Conservation (phyloP, 345 rosid genomes). For the Boechera retrofracta region DNA sequence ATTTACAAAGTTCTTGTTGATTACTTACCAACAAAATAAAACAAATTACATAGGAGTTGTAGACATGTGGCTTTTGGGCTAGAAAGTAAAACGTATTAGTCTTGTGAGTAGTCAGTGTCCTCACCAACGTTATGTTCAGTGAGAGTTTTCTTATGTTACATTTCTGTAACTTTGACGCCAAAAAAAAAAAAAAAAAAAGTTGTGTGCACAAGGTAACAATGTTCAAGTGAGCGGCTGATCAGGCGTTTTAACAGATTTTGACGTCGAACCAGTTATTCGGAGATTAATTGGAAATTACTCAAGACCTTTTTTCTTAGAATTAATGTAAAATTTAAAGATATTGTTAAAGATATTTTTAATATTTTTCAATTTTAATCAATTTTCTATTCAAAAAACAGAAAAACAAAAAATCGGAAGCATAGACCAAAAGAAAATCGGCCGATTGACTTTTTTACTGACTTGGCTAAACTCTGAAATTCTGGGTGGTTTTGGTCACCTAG, state of each 20-base stretch:
- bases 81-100: background rate
- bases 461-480: background rate
- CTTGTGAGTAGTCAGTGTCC: background rate
- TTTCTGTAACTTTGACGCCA: background rate
- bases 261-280: too few species aligned
- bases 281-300: too few species aligned
- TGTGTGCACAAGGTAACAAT: background rate
- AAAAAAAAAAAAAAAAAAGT: too few species aligned
- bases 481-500: background rate
- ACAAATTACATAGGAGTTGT: background rate
- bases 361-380: too few species aligned
- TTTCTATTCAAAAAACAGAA: background rate
- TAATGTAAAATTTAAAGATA: background rate
- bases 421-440: too few species aligned
- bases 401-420: too few species aligned
- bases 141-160: background rate
- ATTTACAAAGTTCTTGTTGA: background rate
- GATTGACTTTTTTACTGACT: background rate
- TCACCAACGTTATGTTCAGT: background rate
- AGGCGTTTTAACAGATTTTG: too few species aligned
- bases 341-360: too few species aligned
- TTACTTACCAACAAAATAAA: background rate
- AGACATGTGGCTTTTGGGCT: background rate
- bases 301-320: too few species aligned
- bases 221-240: background rate